phyloP scores from a whole-genome alignment of 305 asterid species.

The Caryopteris hybrid region DNA sequence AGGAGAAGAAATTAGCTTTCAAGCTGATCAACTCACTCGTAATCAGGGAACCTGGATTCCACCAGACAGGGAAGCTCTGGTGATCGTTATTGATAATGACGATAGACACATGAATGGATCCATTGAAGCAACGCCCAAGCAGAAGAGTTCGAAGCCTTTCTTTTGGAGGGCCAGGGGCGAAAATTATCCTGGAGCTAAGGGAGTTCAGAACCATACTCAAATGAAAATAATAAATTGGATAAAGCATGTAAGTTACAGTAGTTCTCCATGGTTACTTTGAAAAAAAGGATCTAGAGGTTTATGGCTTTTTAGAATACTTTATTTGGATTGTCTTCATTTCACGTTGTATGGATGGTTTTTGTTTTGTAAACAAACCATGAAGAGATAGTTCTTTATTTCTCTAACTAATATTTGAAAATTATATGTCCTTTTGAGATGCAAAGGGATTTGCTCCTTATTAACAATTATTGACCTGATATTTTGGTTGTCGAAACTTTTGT shows the following conservation, averaged over 20 bases:
- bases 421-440: background rate
- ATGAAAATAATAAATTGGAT: constrained; percentile 45
- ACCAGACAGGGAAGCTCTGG: constrained; percentile 31
- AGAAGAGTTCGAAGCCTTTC: constrained; percentile 48
- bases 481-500: background rate
- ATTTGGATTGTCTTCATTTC: background rate
- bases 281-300: background rate
- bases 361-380: background rate
- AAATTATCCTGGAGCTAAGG: constrained; percentile 32
- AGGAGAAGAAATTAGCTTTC: constrained; percentile 24
- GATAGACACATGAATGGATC: constrained; percentile 27
- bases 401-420: background rate
- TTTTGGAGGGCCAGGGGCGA: constrained; percentile 38
- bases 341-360: background rate
- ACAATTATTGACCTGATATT: background rate
- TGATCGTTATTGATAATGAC: constrained; percentile 53
- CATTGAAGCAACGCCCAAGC: constrained; percentile 52
- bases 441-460: background rate
- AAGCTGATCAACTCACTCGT: too few relatives aligned
- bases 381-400: background rate
- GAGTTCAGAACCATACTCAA: constrained; percentile 22
- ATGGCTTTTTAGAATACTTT: background rate
- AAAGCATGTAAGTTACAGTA: constrained; percentile 40
- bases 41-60: constrained; percentile 29
- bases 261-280: background rate